Conservation (phyloP, 2,329 filamentous ascomycete genomes). For the Magnaporthales sp. region DNA sequence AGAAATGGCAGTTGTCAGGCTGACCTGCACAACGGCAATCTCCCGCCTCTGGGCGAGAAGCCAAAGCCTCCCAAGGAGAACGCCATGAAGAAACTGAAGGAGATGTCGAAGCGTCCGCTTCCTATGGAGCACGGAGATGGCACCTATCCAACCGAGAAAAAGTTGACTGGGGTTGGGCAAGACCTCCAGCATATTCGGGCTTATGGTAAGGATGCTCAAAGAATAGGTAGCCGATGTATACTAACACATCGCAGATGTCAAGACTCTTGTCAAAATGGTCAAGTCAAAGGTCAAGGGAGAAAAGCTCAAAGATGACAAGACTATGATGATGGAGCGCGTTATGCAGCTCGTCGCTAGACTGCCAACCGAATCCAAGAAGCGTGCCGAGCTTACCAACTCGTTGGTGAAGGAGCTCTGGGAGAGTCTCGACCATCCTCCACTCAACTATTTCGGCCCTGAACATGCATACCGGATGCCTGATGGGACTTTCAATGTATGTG, state of each 20-base stretch:
- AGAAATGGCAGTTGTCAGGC: neutral
- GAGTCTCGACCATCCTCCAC: constrained; percentile 62
- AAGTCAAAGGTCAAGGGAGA: constrained; percentile 54
- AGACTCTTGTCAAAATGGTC: constrained; percentile 53
- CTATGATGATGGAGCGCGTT: constrained; percentile 66
- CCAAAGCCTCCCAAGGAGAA: constrained; percentile 17
- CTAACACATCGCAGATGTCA: constrained; percentile 39
- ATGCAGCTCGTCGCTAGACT: constrained; percentile 62
- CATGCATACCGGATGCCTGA: constrained; percentile 61
- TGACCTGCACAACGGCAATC: neutral
- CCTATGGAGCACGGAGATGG: constrained; percentile 56
- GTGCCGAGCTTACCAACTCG: constrained; percentile 54
- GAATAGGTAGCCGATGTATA: neutral
- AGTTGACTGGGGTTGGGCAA: constrained; percentile 40
- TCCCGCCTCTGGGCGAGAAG: constrained; percentile 13
- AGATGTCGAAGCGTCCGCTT: constrained; percentile 50
- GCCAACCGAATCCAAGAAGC: constrained; percentile 51
- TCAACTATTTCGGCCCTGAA: constrained; percentile 53
- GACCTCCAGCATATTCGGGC: constrained; percentile 49
- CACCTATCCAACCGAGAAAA: constrained; percentile 40
- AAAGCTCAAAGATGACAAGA: constrained; percentile 62
- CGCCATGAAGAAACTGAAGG: constrained; percentile 19
- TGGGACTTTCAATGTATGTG: constrained; percentile 55
- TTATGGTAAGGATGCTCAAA: constrained; percentile 25
- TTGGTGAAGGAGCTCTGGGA: constrained; percentile 66